A percentile compares a stretch with the other conserved stretches of the same genome.
phyloP scores from a whole-genome alignment of 768 basidiomycete genomes.

The Harrya chromipes region DNA sequence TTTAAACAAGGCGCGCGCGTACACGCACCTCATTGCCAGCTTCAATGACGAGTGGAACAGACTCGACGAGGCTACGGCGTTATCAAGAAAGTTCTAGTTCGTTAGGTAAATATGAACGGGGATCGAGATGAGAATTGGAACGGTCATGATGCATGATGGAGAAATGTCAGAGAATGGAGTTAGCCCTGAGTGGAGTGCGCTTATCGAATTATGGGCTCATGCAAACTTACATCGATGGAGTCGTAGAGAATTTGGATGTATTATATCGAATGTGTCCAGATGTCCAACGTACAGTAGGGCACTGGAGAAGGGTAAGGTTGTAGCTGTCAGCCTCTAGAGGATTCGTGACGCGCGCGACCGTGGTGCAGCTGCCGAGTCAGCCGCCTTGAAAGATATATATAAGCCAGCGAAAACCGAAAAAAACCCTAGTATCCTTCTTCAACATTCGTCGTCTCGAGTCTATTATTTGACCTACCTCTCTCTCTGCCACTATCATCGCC shows the following conservation, averaged over 20 bases:
- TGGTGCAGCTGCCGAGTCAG: slow-evolving; percentile 13
- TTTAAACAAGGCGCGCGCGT: too few relatives aligned
- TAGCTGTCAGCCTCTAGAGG: slow-evolving; percentile 17
- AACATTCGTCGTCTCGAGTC: neutral
- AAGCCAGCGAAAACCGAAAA: slow-evolving; percentile 6
- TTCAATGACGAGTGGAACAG: neutral
- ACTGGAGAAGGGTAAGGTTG: neutral
- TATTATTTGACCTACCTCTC: slow-evolving; percentile 7
- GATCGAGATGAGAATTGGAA: too few relatives aligned
- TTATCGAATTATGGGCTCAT: too few relatives aligned
- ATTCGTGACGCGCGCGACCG: neutral
- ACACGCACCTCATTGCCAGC: neutral
- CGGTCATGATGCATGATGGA: too few relatives aligned
- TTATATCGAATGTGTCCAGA: neutral
- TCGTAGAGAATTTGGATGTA: neutral
- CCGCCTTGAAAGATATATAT: slow-evolving; percentile 17
- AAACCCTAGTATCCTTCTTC: neutral
- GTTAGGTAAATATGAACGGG: neutral
- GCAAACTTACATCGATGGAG: too few relatives aligned
- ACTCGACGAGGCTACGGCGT: neutral
- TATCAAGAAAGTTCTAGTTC: neutral
- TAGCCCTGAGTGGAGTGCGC: too few relatives aligned
- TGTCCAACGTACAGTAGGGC: neutral
- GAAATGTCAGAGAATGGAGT: too few relatives aligned
- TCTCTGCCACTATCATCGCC: slow-evolving; percentile 17